Evolutionary conservation across 2,329 filamentous ascomycete species (phyloP).

Genomic region (Cryphonectria parasitica): DNA sequence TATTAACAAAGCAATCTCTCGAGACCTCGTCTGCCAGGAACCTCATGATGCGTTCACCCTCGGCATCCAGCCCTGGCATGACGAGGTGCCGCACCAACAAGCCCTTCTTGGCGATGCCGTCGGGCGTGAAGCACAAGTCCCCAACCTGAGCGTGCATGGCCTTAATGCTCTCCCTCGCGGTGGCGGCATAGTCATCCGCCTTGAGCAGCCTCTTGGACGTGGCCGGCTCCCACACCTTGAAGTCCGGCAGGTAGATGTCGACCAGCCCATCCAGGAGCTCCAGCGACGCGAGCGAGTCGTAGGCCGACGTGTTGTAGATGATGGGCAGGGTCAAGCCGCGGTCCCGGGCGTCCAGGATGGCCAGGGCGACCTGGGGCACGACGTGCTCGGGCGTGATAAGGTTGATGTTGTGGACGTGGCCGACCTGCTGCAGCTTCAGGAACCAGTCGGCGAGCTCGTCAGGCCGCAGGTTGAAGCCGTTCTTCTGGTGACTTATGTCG

Average conservation of each 20-base stretch:
- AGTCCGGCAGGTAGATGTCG: constrained; percentile 87
- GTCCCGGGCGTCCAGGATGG: constrained; percentile 73
- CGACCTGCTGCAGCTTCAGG: constrained; percentile 77
- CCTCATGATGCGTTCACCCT: constrained; percentile 73
- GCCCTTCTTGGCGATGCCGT: constrained; percentile 79
- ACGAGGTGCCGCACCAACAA: constrained; percentile 79
- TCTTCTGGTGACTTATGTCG: constrained; percentile 81
- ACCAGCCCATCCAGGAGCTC: constrained; percentile 76
- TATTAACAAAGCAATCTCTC: constrained; percentile 76
- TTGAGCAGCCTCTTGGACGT: constrained; percentile 76
- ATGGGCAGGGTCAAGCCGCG: constrained; percentile 73
- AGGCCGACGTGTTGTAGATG: constrained; percentile 84
- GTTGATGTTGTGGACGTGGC: constrained; percentile 89
- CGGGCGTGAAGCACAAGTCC: constrained; percentile 78
- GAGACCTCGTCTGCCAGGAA: constrained; percentile 77
- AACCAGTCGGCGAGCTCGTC: constrained; percentile 81
- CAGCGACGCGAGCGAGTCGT: constrained; percentile 75
- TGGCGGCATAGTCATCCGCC: constrained; percentile 73
- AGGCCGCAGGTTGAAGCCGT: constrained; percentile 77
- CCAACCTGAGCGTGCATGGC: constrained; percentile 83
- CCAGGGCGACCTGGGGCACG: constrained; percentile 78
- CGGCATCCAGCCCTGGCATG: constrained; percentile 79
- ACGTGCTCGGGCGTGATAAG: constrained; percentile 86
- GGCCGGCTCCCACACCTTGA: constrained; percentile 75
- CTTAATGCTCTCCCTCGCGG: constrained; percentile 76